These are phyloP conservation scores for Heterobasidion parviporum DNA, from an alignment of 1,284 basidiomycete genomes.

Conservation along the genomic window DNA sequence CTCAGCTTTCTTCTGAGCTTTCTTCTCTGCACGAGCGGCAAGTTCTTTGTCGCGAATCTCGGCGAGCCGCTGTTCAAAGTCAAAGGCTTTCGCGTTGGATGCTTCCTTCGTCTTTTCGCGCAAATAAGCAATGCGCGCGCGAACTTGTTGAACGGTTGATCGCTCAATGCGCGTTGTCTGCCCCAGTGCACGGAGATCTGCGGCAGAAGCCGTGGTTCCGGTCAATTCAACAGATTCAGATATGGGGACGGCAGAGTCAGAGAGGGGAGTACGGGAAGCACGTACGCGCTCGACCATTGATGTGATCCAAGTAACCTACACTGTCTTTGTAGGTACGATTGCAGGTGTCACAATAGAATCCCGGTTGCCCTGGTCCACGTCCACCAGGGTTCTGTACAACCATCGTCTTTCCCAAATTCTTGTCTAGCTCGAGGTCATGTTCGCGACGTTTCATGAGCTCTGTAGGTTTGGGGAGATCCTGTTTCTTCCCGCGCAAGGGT, in stretches of 20 bases:
- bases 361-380: conserved; percentile 79
- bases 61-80: conserved; percentile 85
- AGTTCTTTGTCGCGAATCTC: conserved; percentile 75
- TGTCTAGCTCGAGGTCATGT: conserved; percentile 75
- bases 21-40: conserved; percentile 56
- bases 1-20: conserved; percentile 62
- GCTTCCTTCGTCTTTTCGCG: conserved; percentile 79
- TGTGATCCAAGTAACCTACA: conserved; percentile 89
- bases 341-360: conserved; percentile 89
- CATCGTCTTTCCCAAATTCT: conserved; percentile 89
- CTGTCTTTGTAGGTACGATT: conserved; percentile 91
- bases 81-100: conserved; percentile 79
- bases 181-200: conserved; percentile 87
- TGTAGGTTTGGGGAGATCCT: conserved; percentile 82
- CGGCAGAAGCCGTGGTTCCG: neutral
- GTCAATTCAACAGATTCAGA: neutral
- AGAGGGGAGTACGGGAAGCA: conserved; percentile 15
- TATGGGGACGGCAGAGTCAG: neutral
- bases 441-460: conserved; percentile 84
- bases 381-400: conserved; percentile 80
- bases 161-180: conserved; percentile 90
- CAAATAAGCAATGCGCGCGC: conserved; percentile 81
- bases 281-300: conserved; percentile 91
- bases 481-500: conserved; percentile 53
- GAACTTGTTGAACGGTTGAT: conserved; percentile 88